A percentile compares a stretch with the other conserved stretches of the same genome.
These are phyloP conservation scores for Ceratocystis colombiana DNA, from an alignment of 2,329 filamentous ascomycete genomes.

Conservation along the genomic window DNA sequence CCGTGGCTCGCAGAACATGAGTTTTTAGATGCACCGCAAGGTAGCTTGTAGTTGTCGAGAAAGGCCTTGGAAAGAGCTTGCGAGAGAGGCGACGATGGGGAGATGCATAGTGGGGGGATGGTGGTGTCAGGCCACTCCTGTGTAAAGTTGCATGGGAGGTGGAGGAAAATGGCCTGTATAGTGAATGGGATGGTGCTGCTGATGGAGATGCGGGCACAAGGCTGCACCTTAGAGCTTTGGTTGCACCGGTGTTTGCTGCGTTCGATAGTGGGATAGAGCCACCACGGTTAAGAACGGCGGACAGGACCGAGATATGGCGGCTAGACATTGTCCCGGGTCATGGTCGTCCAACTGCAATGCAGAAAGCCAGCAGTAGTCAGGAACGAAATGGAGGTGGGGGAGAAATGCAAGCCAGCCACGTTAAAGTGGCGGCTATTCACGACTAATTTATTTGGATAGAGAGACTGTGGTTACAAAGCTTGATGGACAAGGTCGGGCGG, in stretches of 20 bases:
- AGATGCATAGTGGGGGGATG: constrained; percentile 15
- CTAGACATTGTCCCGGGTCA: constrained; percentile 38
- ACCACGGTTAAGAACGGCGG: constrained; percentile 2
- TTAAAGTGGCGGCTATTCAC: constrained; percentile 25
- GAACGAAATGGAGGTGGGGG: not conserved
- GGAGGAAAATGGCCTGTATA: not conserved
- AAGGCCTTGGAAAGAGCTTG: not conserved
- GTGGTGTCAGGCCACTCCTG: not conserved
- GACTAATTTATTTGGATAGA: constrained; percentile 16
- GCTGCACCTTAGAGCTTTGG: not conserved
- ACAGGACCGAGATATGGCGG: constrained; percentile 27
- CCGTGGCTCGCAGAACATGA: not conserved
- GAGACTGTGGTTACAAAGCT: not conserved
- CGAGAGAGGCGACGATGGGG: not conserved
- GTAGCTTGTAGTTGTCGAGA: not conserved
- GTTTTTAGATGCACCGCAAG: not conserved
- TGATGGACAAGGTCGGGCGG: constrained; percentile 9
- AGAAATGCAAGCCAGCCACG: constrained; percentile 24
- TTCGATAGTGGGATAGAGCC: not conserved
- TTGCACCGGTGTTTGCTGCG: not conserved
- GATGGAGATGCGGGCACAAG: not conserved
- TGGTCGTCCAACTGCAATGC: constrained; percentile 29
- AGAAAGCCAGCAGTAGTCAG: constrained; percentile 25
- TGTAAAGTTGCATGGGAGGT: not conserved
- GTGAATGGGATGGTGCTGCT: not conserved